Conservation (phyloP, 495 filamentous ascomycete genomes). For the Penicillium arizonense region DNA sequence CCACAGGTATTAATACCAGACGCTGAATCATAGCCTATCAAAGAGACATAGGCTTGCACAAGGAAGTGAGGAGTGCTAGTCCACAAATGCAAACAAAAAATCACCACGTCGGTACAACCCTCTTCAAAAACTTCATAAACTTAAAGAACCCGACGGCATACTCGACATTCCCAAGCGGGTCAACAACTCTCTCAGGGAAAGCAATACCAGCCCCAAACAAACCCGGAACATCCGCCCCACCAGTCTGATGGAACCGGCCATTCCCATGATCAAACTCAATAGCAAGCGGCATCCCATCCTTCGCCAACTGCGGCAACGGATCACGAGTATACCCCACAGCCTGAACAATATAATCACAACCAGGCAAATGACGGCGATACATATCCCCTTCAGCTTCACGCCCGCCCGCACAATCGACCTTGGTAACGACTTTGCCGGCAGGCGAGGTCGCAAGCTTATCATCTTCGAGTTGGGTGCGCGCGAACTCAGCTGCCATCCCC, state of each 20-base stretch:
- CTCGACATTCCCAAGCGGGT: conserved; percentile 60
- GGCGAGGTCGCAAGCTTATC: conserved; percentile 42
- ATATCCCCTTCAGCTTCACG: conserved; percentile 33
- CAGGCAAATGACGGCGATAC: conserved; percentile 44
- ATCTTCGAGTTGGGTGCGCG: conserved; percentile 54
- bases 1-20: neutral
- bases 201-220: conserved; percentile 60
- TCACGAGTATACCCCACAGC: conserved; percentile 55
- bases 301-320: conserved; percentile 42
- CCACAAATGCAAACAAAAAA: neutral
- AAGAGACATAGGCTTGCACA: neutral
- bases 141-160: conserved; percentile 61
- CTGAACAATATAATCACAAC: conserved; percentile 50
- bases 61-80: neutral
- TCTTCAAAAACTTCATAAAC: conserved; percentile 61
- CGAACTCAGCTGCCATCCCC: conserved; percentile 58
- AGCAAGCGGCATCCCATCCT: conserved; percentile 27
- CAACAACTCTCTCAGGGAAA: conserved; percentile 57
- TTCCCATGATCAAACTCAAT: conserved; percentile 49
- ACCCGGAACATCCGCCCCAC: conserved; percentile 40
- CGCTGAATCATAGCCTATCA: neutral
- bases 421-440: conserved; percentile 49
- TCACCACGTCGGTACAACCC: conserved; percentile 47
- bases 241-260: conserved; percentile 45
- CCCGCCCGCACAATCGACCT: conserved; percentile 46